Percentiles rank a stretch among this genome's conserved stretches.
phyloP scores from a whole-genome alignment of 495 filamentous ascomycete species.

The Penicillium ucsense region DNA sequence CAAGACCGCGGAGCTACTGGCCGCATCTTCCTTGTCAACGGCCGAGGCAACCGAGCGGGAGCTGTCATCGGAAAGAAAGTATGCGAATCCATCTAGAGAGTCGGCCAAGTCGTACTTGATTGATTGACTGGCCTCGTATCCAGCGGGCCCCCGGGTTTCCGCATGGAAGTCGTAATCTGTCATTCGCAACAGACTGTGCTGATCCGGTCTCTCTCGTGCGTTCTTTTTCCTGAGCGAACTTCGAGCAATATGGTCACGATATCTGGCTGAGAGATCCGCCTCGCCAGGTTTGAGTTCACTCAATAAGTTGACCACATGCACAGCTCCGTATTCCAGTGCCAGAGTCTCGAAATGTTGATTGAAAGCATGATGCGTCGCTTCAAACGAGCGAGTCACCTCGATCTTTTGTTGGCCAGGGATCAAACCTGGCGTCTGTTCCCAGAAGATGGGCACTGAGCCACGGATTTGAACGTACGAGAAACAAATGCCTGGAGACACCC shows the following conservation, averaged over 20 bases:
- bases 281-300: slow-evolving; percentile 80
- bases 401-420: slow-evolving; percentile 94
- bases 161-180: slow-evolving; percentile 95
- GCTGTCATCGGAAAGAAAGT: slow-evolving; percentile 70
- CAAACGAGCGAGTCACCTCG: slow-evolving; percentile 73
- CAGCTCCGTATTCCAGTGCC: slow-evolving; percentile 73
- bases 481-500: slow-evolving; percentile 61
- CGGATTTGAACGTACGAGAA: slow-evolving; percentile 93
- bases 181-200: slow-evolving; percentile 58
- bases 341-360: slow-evolving; percentile 85
- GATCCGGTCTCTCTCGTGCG: slow-evolving; percentile 33
- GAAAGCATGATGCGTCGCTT: slow-evolving; percentile 92
- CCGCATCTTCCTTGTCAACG: slow-evolving; percentile 16
- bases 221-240: slow-evolving; percentile 52
- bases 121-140: slow-evolving; percentile 77
- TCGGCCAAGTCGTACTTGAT: slow-evolving; percentile 65
- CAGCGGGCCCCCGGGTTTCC: slow-evolving; percentile 75
- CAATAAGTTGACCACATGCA: slow-evolving; percentile 86
- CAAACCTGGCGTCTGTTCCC: slow-evolving; percentile 85
- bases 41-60: slow-evolving; percentile 2
- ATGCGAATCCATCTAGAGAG: slow-evolving; percentile 79
- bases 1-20: slow-evolving; percentile 53
- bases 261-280: slow-evolving; percentile 66
- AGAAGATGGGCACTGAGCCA: slow-evolving; percentile 91
- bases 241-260: slow-evolving; percentile 61